Percentiles rank a stretch among this genome's conserved stretches.
phyloP scores from a whole-genome alignment of 768 basidiomycete species.

The Tubosaeta brunneosetosa region DNA sequence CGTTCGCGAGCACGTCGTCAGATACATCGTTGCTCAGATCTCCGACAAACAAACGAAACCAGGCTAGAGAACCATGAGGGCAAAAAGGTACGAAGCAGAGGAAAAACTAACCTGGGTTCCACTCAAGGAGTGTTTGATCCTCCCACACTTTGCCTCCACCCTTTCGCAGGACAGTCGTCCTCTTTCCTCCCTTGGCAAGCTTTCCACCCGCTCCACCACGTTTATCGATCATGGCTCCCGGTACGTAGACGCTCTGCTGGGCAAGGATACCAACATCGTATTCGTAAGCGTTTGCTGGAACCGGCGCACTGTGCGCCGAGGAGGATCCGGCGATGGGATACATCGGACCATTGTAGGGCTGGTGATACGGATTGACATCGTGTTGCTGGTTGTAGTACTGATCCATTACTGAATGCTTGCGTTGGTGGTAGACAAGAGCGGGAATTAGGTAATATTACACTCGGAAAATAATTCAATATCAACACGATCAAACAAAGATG shows the following conservation, averaged over 20 bases:
- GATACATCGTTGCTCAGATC: constrained; percentile 98
- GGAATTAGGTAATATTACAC: constrained; percentile 14
- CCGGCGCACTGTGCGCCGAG: constrained; percentile 67
- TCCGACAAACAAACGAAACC: constrained; percentile 97
- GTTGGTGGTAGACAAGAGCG: background rate
- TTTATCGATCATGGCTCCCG: constrained; percentile 87
- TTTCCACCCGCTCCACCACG: constrained; percentile 82
- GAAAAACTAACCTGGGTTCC: constrained; percentile 81
- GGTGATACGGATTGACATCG: constrained; percentile 79
- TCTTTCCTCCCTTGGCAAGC: constrained; percentile 84
- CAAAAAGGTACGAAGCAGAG: background rate
- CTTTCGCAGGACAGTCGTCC: constrained; percentile 90
- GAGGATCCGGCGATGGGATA: constrained; percentile 62
- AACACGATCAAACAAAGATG: constrained; percentile 27
- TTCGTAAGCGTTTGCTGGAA: constrained; percentile 87
- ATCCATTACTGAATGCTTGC: constrained; percentile 22
- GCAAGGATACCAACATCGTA: constrained; percentile 89
- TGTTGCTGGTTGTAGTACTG: constrained; percentile 49
- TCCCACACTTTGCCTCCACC: constrained; percentile 98
- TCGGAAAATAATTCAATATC: constrained; percentile 13
- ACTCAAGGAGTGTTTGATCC: constrained; percentile 93
- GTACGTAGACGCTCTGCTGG: constrained; percentile 89
- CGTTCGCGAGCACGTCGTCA: constrained; percentile 88
- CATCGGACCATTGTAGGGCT: constrained; percentile 72
- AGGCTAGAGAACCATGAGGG: constrained; percentile 48